Conservation (phyloP, 2,329 filamentous ascomycete species). For the Xylariaceae sp. region DNA sequence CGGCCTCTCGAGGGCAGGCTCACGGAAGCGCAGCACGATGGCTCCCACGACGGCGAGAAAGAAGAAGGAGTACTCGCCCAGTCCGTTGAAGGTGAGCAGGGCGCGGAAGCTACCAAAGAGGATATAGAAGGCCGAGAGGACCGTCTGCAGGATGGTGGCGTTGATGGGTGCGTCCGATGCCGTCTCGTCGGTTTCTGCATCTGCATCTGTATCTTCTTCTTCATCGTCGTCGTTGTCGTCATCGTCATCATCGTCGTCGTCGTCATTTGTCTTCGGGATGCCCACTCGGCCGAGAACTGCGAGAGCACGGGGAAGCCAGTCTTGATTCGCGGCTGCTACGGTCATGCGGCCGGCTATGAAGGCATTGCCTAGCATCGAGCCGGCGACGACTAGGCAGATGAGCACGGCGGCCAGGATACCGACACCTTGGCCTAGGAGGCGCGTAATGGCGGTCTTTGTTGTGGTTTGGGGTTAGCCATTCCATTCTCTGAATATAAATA, state of each 20-base stretch:
- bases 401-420: constrained; percentile 51
- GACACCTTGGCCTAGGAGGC: constrained; percentile 47
- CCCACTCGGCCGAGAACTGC: constrained; percentile 41
- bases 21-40: constrained; percentile 49
- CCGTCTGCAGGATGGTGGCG: constrained; percentile 44
- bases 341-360: constrained; percentile 58
- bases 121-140: constrained; percentile 52
- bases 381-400: constrained; percentile 56
- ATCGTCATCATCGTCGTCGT: not conserved
- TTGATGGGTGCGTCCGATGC: constrained; percentile 49
- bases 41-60: constrained; percentile 57
- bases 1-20: constrained; percentile 49
- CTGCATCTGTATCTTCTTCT: not conserved
- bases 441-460: constrained; percentile 48
- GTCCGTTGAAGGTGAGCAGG: constrained; percentile 54
- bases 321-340: constrained; percentile 49
- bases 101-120: constrained; percentile 55
- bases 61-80: constrained; percentile 59
- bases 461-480: constrained; percentile 1
- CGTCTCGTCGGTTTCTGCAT: not conserved
- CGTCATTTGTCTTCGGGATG: constrained; percentile 7
- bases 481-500: no score
- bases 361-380: constrained; percentile 57
- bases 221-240: constrained; percentile 3
- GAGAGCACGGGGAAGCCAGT: constrained; percentile 46